Conservation (phyloP, 2,329 filamentous ascomycete genomes). For the Cadophora malorum region DNA sequence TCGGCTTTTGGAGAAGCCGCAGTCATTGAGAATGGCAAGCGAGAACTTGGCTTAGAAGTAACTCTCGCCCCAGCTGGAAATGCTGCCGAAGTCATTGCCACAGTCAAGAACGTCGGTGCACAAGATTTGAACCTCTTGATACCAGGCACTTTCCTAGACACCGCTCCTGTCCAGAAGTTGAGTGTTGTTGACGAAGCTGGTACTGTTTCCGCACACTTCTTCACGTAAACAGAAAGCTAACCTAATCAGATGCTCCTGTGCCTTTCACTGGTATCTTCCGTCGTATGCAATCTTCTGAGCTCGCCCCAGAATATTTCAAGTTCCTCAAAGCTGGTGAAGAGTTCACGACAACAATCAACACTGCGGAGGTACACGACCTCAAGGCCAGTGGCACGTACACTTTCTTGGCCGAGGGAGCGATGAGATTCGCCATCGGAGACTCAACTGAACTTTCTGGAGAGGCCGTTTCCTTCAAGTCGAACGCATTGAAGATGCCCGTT, state of each 20-base stretch:
- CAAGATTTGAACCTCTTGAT: conserved; percentile 49
- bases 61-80: conserved; percentile 45
- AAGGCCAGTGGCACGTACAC: conserved; percentile 58
- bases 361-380: conserved; percentile 51
- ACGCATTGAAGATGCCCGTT: conserved; percentile 62
- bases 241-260: conserved; percentile 43
- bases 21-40: conserved; percentile 30
- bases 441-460: conserved; percentile 59
- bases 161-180: conserved; percentile 51
- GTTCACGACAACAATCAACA: conserved; percentile 51
- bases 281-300: conserved; percentile 46
- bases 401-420: conserved; percentile 60
- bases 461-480: conserved; percentile 62
- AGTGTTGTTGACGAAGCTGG: conserved; percentile 45
- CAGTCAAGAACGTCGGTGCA: conserved; percentile 50
- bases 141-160: conserved; percentile 50
- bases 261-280: conserved; percentile 52
- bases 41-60: conserved; percentile 35
- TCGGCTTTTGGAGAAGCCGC: conserved; percentile 31
- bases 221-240: not conserved
- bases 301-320: conserved; percentile 49
- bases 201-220: conserved; percentile 24
- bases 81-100: conserved; percentile 47
- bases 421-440: conserved; percentile 60
- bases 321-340: conserved; percentile 50